Conservation (phyloP, 2,329 filamentous ascomycete species). For the Venturia carpophila region DNA sequence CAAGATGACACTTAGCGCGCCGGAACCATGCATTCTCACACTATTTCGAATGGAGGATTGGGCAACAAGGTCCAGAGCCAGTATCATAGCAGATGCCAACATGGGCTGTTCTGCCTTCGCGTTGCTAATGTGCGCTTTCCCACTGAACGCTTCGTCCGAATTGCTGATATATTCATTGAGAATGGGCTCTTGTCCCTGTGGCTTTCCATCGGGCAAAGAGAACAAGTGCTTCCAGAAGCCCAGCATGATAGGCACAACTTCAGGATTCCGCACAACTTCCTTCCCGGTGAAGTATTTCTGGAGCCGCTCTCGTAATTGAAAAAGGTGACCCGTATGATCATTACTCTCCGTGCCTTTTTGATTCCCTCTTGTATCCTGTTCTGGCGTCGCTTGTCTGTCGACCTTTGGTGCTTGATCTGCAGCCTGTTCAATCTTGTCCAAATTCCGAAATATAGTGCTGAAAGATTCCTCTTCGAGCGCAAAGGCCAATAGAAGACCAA, state of each 20-base stretch:
- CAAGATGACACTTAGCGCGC: constrained; percentile 29
- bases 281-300: constrained; percentile 30
- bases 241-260: constrained; percentile 33
- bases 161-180: not conserved
- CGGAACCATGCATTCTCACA: constrained; percentile 31
- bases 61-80: constrained; percentile 30
- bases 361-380: not conserved
- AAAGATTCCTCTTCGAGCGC: constrained; percentile 70
- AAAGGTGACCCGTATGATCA: not conserved
- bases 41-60: constrained; percentile 33
- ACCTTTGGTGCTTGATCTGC: not conserved
- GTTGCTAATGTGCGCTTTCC: constrained; percentile 25
- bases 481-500: constrained; percentile 75
- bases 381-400: constrained; percentile 19
- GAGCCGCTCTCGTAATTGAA: not conserved
- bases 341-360: constrained; percentile 9
- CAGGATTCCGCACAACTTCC: constrained; percentile 34
- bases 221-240: constrained; percentile 34
- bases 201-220: constrained; percentile 20
- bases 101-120: constrained; percentile 18
- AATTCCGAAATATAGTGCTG: constrained; percentile 54
- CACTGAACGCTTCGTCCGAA: constrained; percentile 23
- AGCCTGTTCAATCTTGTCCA: constrained; percentile 23
- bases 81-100: constrained; percentile 31
- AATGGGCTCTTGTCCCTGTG: not conserved